Evolutionary conservation across 495 filamentous ascomycete species (phyloP), one percentile per base, ranked within the genome.

Genomic region (Aspergillus campestris): DNA sequence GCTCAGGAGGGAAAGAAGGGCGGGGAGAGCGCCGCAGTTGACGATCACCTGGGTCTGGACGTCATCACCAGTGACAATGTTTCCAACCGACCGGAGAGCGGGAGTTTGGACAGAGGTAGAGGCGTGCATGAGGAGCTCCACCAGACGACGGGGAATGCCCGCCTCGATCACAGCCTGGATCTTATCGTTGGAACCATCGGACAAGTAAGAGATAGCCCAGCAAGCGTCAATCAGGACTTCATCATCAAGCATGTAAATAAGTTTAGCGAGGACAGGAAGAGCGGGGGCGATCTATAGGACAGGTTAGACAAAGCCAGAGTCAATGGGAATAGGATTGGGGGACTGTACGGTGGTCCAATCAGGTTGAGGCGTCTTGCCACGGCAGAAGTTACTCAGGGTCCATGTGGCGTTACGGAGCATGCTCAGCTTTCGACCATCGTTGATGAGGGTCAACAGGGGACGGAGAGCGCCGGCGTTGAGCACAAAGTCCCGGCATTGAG

Each of bases 381-480:
- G 91, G 73, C 94, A 99, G 73, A 99, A 99, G 73, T 99, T 99
- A 75, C 94, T 97, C 41, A 99, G 74, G 18, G 94, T 99, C 94
- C 94, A 99, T 24, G 94, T 97, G 18, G 94, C 94, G 63, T 99
- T 99, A 44, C 94, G 79, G 33, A 99, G 81, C 94, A 99, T 99
- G 76, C 89, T 95, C 40, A 99, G 76, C 78, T 99, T 99, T 56
- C 94, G 87, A 73, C 91, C 95, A 65, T 99, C 94, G 34, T 91
- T 92, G 35, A 98, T 81, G 33, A 98, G 79, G 59, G 74, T 78
- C 38, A 98, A 75, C 33, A 98, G 78, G 31, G 92, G 92, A 56
- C 85, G 86, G 24, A 98, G 80, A 56, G 92, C 92, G 61, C 92
- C 92, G 44, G 83, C 82, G 56, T 81, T 78, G 34, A 99, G 74